Evolutionary conservation across 202 grass and related monocot genomes (phyloP).

Genomic region (Schoenoplectus tabernaemontani): DNA sequence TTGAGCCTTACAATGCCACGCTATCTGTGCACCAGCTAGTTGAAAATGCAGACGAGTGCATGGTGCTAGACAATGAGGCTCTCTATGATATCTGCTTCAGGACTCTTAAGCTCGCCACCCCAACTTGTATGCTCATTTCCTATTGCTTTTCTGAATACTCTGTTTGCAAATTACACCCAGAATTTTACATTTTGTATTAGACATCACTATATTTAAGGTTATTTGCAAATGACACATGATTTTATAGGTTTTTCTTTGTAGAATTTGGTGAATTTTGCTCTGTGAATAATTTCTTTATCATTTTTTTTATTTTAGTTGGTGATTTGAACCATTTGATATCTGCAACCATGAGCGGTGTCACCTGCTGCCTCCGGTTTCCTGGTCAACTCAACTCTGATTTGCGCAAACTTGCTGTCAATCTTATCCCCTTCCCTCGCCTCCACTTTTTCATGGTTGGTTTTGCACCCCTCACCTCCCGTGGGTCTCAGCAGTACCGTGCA

Average conservation of each 20-base stretch:
- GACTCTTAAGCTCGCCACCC: slow-evolving; percentile 67
- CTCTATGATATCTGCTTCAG: slow-evolving; percentile 93
- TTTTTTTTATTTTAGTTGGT: slow-evolving; percentile 44
- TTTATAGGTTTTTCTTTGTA: neutral
- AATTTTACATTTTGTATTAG: neutral
- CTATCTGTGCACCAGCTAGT: slow-evolving; percentile 88
- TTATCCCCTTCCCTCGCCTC: slow-evolving; percentile 69
- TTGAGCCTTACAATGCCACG: slow-evolving; percentile 81
- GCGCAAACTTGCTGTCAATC: slow-evolving; percentile 71
- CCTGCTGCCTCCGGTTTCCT: slow-evolving; percentile 83
- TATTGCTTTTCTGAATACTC: neutral
- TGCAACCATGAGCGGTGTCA: slow-evolving; percentile 86
- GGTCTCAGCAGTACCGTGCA: slow-evolving; percentile 65
- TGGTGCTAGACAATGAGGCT: slow-evolving; percentile 80
- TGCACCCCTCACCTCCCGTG: slow-evolving; percentile 53
- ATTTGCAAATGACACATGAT: neutral
- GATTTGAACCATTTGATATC: slow-evolving; percentile 95
- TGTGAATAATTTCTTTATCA: neutral
- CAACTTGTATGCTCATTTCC: slow-evolving; percentile 44
- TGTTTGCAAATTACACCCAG: neutral
- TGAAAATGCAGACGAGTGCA: slow-evolving; percentile 86
- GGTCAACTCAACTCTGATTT: slow-evolving; percentile 82
- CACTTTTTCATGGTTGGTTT: slow-evolving; percentile 85
- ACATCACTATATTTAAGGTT: neutral
- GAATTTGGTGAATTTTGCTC: neutral